Percentiles rank a stretch among this genome's conserved stretches.
Evolutionary conservation across 2,329 filamentous ascomycete species (phyloP).

Genomic region (Hypoxylon rubiginosum): DNA sequence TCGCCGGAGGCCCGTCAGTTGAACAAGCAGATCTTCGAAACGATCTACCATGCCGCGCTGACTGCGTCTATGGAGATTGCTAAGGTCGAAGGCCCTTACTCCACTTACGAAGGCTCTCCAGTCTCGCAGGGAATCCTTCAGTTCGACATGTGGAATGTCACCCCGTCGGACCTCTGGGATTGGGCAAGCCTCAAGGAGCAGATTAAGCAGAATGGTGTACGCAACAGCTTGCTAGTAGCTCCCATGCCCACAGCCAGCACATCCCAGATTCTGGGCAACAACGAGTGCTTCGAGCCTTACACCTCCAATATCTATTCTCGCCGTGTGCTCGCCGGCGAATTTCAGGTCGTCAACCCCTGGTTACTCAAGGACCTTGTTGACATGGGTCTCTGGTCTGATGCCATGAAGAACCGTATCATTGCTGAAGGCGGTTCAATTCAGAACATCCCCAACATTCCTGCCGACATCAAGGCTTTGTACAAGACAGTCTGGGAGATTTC

Average conservation of each 20-base stretch:
- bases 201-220: slow-evolving; percentile 92
- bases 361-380: slow-evolving; percentile 97
- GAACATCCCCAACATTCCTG: slow-evolving; percentile 95
- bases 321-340: slow-evolving; percentile 96
- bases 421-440: slow-evolving; percentile 95
- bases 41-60: slow-evolving; percentile 95
- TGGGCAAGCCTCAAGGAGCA: slow-evolving; percentile 90
- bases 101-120: slow-evolving; percentile 92
- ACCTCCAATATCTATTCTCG: slow-evolving; percentile 99
- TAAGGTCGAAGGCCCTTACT: slow-evolving; percentile 85
- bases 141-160: slow-evolving; percentile 98
- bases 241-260: slow-evolving; percentile 99
- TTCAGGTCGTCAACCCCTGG: slow-evolving; percentile 99
- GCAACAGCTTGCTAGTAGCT: slow-evolving; percentile 94
- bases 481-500: slow-evolving; percentile 99
- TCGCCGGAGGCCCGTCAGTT: slow-evolving; percentile 93
- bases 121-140: slow-evolving; percentile 96
- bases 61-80: slow-evolving; percentile 91
- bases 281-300: slow-evolving; percentile 99
- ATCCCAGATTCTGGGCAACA: slow-evolving; percentile 98
- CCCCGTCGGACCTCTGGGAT: slow-evolving; percentile 94
- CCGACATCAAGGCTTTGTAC: slow-evolving; percentile 96
- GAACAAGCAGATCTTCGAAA: slow-evolving; percentile 99
- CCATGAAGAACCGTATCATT: slow-evolving; percentile 99
- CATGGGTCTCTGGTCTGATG: slow-evolving; percentile 97